phyloP scores from a whole-genome alignment of 2,329 filamentous ascomycete species.

The Fusarium sp. region DNA sequence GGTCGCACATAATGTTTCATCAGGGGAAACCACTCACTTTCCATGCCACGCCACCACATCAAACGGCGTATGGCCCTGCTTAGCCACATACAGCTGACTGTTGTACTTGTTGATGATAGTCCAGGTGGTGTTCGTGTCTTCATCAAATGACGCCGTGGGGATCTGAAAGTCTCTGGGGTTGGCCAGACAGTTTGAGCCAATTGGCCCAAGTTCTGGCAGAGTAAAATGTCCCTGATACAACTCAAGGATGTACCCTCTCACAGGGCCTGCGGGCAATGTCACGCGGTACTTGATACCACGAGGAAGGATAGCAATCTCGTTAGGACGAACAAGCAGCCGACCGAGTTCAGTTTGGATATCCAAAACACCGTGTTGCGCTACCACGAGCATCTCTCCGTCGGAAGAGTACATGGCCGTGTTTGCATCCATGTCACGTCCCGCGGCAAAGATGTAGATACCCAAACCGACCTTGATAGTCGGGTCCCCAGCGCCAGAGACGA shows the following conservation, averaged over 20 bases:
- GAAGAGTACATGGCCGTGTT: slow-evolving; percentile 84
- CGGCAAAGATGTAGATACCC: slow-evolving; percentile 85
- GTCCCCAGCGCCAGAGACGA: slow-evolving; percentile 83
- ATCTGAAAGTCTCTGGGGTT: slow-evolving; percentile 81
- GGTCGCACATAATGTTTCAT: not conserved
- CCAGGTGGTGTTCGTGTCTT: slow-evolving; percentile 63
- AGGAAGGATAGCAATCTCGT: slow-evolving; percentile 81
- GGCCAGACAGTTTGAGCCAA: slow-evolving; percentile 78
- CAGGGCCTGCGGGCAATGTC: slow-evolving; percentile 67
- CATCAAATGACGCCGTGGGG: slow-evolving; percentile 75
- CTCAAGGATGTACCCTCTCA: slow-evolving; percentile 80
- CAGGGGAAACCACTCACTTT: slow-evolving; percentile 66
- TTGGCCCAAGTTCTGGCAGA: slow-evolving; percentile 78
- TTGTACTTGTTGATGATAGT: slow-evolving; percentile 73
- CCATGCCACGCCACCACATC: slow-evolving; percentile 87
- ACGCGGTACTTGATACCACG: slow-evolving; percentile 80
- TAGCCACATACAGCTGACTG: slow-evolving; percentile 66
- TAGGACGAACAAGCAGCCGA: slow-evolving; percentile 77
- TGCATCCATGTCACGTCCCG: slow-evolving; percentile 78
- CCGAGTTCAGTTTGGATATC: slow-evolving; percentile 84
- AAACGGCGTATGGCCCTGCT: slow-evolving; percentile 78
- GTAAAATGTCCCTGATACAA: slow-evolving; percentile 77
- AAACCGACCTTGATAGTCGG: slow-evolving; percentile 82
- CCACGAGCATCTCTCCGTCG: slow-evolving; percentile 82
- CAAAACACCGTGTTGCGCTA: slow-evolving; percentile 78